A percentile compares a stretch with the other conserved stretches of the same genome.
These are phyloP conservation scores for Fraxinus anomala DNA, from an alignment of 257 asterid genomes.

Conservation along the genomic window DNA sequence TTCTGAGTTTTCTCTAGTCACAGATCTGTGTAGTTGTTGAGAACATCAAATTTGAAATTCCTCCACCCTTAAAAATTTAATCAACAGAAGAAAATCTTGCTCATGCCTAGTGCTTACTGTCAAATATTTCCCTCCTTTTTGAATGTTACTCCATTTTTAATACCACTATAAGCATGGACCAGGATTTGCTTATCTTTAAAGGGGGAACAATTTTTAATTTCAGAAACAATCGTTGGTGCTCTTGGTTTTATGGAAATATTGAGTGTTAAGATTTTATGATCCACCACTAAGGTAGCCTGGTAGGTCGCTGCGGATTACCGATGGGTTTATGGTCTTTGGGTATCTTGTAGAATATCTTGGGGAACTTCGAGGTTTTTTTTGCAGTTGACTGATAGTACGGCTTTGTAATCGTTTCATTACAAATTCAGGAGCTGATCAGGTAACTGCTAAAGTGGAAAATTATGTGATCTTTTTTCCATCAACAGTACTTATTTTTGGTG, in stretches of 20 bases:
- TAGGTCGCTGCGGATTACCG: background rate
- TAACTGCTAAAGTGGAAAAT: background rate
- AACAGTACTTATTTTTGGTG: background rate
- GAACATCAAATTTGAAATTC: background rate
- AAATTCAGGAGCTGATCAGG: background rate
- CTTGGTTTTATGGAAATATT: background rate
- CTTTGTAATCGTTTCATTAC: background rate
- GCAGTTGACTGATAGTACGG: background rate
- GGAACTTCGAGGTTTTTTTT: background rate
- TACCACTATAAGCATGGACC: background rate
- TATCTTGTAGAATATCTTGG: background rate
- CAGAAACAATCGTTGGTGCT: too few relatives aligned
- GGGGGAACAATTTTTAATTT: background rate
- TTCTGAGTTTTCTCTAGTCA: background rate
- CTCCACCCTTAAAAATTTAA: background rate
- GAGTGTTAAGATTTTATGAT: background rate
- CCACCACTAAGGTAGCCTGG: background rate
- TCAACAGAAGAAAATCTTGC: background rate
- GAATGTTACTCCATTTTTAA: background rate
- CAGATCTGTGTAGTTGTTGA: background rate
- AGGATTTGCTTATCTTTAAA: background rate
- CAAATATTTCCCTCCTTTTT: background rate
- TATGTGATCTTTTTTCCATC: background rate
- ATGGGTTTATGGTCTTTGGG: background rate
- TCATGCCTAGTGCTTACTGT: background rate